A percentile compares a stretch with the other conserved stretches of the same genome.
phyloP scores from a whole-genome alignment of 768 basidiomycete species.

The Glaciozyma antarctica region DNA sequence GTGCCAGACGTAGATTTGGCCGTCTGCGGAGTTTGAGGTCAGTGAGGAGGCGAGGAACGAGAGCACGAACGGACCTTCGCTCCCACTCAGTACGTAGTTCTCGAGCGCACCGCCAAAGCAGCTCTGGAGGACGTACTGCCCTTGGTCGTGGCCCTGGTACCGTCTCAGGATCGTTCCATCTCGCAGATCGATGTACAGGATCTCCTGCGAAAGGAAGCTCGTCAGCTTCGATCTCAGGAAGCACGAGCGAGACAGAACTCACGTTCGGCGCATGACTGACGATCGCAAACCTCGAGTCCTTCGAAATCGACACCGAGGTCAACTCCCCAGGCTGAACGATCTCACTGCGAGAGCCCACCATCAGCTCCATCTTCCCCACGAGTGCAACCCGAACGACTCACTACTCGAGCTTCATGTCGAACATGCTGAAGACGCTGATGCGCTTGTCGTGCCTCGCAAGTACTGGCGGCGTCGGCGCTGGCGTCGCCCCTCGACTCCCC shows the following conservation, averaged over 20 bases:
- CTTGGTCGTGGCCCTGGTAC: constrained; percentile 77
- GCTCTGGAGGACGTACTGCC: constrained; percentile 74
- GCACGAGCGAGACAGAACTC: constrained; percentile 37
- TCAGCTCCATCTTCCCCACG: background rate
- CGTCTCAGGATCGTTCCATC: constrained; percentile 60
- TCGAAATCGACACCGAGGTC: constrained; percentile 47
- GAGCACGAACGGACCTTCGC: constrained; percentile 58
- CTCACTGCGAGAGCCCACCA: constrained; percentile 2
- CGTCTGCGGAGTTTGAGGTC: constrained; percentile 50
- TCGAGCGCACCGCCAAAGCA: constrained; percentile 86
- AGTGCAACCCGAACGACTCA: constrained; percentile 41
- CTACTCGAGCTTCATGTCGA: constrained; percentile 58
- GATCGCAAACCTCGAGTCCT: constrained; percentile 73
- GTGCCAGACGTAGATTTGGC: constrained; percentile 92
- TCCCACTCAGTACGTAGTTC: constrained; percentile 84
- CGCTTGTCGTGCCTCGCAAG: constrained; percentile 40
- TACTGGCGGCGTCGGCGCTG: constrained; percentile 9
- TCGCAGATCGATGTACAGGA: constrained; percentile 75
- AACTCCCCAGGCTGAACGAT: constrained; percentile 45
- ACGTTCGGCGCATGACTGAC: constrained; percentile 82
- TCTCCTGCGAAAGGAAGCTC: constrained; percentile 53
- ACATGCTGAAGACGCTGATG: constrained; percentile 67
- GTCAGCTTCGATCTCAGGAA: background rate
- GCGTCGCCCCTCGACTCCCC: constrained; percentile 20
- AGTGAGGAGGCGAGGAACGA: background rate